A percentile compares a stretch with the other conserved stretches of the same genome.
Conservation (phyloP, 768 basidiomycete species). For the Neoboletus magnificus region DNA sequence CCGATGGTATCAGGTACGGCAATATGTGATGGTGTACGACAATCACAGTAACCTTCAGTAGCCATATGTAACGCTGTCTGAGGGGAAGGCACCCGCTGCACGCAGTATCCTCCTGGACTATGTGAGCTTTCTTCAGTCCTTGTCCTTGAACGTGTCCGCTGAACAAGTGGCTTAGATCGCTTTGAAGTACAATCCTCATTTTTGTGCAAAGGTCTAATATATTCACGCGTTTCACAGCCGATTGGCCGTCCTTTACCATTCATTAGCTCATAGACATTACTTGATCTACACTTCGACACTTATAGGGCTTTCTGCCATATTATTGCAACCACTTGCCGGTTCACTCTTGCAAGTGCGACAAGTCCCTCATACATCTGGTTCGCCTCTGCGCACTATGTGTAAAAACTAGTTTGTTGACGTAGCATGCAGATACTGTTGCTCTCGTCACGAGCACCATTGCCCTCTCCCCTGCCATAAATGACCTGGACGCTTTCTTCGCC, state of each 20-base stretch:
- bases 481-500: constrained; percentile 54
- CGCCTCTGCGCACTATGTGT: constrained; percentile 8
- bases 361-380: constrained; percentile 16
- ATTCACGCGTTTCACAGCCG: constrained; percentile 35
- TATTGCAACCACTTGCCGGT: constrained; percentile 58
- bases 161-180: constrained; percentile 34
- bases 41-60: constrained; percentile 25
- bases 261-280: constrained; percentile 51
- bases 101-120: constrained; percentile 67
- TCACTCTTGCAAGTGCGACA: constrained; percentile 30
- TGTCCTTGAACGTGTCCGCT: neutral
- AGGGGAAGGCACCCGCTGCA: constrained; percentile 51
- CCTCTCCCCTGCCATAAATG: constrained; percentile 41
- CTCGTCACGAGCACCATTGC: constrained; percentile 42
- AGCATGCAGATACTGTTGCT: constrained; percentile 34
- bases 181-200: constrained; percentile 35
- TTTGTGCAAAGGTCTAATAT: neutral
- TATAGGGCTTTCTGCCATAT: constrained; percentile 42
- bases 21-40: neutral
- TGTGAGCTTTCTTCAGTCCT: constrained; percentile 34
- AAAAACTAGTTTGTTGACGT: neutral
- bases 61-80: constrained; percentile 60
- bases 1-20: constrained; percentile 54
- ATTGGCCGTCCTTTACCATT: constrained; percentile 39
- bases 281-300: constrained; percentile 52